Evolutionary conservation across 352 stramenopile species (phyloP).

Genomic region (Globisporangium cederbergense): DNA sequence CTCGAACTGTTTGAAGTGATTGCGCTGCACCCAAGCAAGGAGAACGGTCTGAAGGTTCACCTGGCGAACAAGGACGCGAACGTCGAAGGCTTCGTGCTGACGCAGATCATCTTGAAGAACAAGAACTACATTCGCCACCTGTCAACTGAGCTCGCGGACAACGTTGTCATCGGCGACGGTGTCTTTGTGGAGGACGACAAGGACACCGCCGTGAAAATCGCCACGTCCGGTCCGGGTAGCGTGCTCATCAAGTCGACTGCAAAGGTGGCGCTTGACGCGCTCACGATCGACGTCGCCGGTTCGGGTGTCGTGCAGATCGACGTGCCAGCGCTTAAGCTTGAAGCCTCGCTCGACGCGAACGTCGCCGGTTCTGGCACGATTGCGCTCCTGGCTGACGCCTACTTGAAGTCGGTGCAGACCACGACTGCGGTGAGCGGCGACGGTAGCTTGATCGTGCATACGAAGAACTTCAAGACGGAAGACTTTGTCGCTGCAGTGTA

Average conservation of each 20-base stretch:
- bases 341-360: constrained; percentile 31
- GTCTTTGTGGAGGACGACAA: constrained; percentile 36
- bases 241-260: constrained; percentile 35
- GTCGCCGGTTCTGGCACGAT: constrained; percentile 39
- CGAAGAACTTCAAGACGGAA: constrained; percentile 28
- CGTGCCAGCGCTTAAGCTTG: constrained; percentile 23
- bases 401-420: constrained; percentile 19
- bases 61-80: constrained; percentile 52
- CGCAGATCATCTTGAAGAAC: constrained; percentile 48
- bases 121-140: constrained; percentile 40
- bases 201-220: constrained; percentile 41
- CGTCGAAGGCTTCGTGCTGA: constrained; percentile 50
- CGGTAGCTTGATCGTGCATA: constrained; percentile 36
- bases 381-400: constrained; percentile 25
- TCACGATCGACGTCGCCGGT: constrained; percentile 37
- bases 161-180: constrained; percentile 38
- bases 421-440: constrained; percentile 28
- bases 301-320: constrained; percentile 29
- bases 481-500: constrained; percentile 44
- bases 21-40: constrained; percentile 29
- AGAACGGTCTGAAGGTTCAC: constrained; percentile 42
- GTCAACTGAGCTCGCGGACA: constrained; percentile 30
- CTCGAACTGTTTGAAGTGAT: constrained; percentile 41
- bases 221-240: constrained; percentile 31
- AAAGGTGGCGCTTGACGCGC: constrained; percentile 26